Evolutionary conservation across 305 asterid genomes (phyloP).

Genomic region (Fraxinus sp.): DNA sequence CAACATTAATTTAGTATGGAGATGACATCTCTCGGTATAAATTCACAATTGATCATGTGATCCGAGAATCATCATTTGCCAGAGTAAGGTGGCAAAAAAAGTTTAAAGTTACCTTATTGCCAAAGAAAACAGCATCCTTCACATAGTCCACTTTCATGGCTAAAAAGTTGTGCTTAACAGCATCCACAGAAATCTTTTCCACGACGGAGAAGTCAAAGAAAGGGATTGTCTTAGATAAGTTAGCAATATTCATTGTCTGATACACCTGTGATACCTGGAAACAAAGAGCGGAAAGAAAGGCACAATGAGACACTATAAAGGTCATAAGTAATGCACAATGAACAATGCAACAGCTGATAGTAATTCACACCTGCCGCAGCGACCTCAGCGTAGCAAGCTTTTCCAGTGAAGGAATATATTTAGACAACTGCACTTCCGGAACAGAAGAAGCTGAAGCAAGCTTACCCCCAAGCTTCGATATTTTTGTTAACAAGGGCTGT

Average conservation of each 20-base stretch:
- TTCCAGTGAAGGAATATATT: constrained; percentile 71
- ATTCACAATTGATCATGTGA: not conserved
- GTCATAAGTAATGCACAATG: not conserved
- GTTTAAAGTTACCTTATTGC: constrained; percentile 37
- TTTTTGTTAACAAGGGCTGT: constrained; percentile 60
- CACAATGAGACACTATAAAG: not conserved
- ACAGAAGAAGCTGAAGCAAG: constrained; percentile 79
- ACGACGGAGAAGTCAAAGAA: constrained; percentile 49
- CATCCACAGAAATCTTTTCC: constrained; percentile 52
- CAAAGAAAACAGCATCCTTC: constrained; percentile 46
- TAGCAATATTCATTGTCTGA: constrained; percentile 69
- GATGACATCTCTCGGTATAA: not conserved
- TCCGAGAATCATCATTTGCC: not conserved
- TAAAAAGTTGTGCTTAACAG: constrained; percentile 40
- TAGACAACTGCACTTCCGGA: constrained; percentile 76
- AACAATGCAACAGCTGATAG: not conserved
- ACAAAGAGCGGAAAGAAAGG: constrained; percentile 1
- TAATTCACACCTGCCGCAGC: constrained; percentile 66
- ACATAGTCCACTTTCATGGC: constrained; percentile 48
- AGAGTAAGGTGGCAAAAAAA: not conserved
- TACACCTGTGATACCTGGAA: constrained; percentile 80
- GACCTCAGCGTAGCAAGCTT: constrained; percentile 81
- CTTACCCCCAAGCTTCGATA: constrained; percentile 87
- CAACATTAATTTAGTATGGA: not conserved
- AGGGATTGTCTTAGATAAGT: constrained; percentile 60